These are phyloP conservation scores for Stentor coeruleus DNA, from an alignment of 73 alveolate species.

Conservation along the genomic window DNA sequence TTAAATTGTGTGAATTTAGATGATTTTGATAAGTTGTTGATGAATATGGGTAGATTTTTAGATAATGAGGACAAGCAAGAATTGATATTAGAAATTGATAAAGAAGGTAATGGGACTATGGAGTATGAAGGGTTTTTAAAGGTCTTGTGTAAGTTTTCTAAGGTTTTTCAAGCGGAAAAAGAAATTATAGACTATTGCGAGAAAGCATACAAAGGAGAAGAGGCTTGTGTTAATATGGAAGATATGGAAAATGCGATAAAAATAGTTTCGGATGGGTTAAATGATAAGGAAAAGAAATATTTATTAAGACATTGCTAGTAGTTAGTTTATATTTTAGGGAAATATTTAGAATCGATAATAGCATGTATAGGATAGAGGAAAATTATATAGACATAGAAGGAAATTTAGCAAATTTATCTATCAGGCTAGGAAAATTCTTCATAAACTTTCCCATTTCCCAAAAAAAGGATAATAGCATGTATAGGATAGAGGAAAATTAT, in stretches of 20 bases:
- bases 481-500: neutral
- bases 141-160: too few species aligned
- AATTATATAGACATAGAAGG: too few species aligned
- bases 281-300: neutral
- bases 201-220: neutral
- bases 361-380: neutral
- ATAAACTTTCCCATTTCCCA: too few species aligned
- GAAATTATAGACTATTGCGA: neutral
- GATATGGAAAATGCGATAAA: neutral
- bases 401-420: too few species aligned
- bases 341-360: neutral
- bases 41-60: neutral
- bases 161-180: neutral
- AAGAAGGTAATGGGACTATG: neutral
- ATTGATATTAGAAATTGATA: neutral
- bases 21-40: neutral
- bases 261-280: neutral
- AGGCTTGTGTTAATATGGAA: neutral
- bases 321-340: neutral
- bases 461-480: neutral
- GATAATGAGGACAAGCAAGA: neutral
- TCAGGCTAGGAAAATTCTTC: too few species aligned
- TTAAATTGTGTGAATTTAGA: slow-evolving; percentile 2
- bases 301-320: neutral
- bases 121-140: neutral